Percentiles rank a stretch among this genome's conserved stretches.
Conservation (phyloP, 129 eudicot genomes). For the carrot (Daucus carota) region DNA sequence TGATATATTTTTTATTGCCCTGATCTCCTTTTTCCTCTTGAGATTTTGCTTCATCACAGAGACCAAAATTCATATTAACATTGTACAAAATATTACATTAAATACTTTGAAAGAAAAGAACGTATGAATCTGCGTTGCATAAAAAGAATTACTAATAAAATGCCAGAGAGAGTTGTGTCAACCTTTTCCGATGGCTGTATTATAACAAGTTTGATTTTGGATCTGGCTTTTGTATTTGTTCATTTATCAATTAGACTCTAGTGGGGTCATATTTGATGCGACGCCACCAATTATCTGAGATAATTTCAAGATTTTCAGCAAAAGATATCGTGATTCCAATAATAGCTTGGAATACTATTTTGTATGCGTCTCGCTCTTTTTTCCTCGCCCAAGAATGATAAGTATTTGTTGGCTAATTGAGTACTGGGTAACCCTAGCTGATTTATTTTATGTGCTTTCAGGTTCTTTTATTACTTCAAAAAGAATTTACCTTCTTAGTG, state of each 20-base stretch:
- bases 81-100: no score
- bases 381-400: neutral
- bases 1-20: no score
- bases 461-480: no score
- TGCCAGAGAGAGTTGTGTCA: no score
- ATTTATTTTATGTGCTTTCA: no score
- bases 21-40: neutral
- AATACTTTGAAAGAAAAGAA: no score
- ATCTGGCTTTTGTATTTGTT: neutral
- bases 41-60: no score
- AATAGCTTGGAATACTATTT: neutral
- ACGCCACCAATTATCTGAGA: neutral
- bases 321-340: neutral
- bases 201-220: neutral
- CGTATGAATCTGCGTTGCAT: no score
- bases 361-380: neutral
- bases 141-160: no score
- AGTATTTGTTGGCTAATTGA: neutral
- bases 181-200: no score
- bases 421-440: neutral
- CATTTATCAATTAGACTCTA: neutral
- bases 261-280: neutral
- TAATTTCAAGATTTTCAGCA: neutral
- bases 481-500: no score
- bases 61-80: no score